Evolutionary conservation across 1,284 basidiomycete genomes (phyloP).

Genomic region (Earliella scabrosa): DNA sequence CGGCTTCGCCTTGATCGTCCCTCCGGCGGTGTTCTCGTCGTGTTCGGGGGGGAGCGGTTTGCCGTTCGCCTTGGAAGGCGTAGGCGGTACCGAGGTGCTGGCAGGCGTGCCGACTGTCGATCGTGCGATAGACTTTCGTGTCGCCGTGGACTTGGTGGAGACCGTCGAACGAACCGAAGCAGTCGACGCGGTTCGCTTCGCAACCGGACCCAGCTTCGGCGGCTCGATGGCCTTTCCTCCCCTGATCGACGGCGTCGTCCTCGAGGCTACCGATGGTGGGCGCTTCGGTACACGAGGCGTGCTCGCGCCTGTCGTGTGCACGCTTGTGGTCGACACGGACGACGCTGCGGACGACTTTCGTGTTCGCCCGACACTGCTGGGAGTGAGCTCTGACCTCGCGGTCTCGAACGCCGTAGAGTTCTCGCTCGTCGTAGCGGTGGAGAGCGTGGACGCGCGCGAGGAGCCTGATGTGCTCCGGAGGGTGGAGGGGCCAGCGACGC

Average conservation of each 20-base stretch:
- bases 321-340: constrained; percentile 41
- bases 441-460: constrained; percentile 47
- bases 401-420: constrained; percentile 61
- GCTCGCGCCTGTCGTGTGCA: constrained; percentile 36
- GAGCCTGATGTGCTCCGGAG: constrained; percentile 35
- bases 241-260: constrained; percentile 29
- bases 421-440: constrained; percentile 48
- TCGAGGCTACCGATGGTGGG: constrained; percentile 31
- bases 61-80: constrained; percentile 13
- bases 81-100: constrained; percentile 4
- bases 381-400: constrained; percentile 48
- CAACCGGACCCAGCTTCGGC: constrained; percentile 25
- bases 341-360: constrained; percentile 49
- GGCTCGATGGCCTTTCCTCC: constrained; percentile 25
- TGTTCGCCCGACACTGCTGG: constrained; percentile 40
- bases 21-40: constrained; percentile 6
- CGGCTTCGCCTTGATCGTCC: constrained; percentile 32
- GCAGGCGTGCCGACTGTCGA: constrained; percentile 14
- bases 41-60: constrained; percentile 12
- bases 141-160: constrained; percentile 37
- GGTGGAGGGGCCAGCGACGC: constrained; percentile 29
- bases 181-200: constrained; percentile 33
- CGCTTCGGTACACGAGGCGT: constrained; percentile 28
- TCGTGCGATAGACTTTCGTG: constrained; percentile 28
- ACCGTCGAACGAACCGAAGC: constrained; percentile 38